phyloP scores from a whole-genome alignment of 2,329 filamentous ascomycete species.

The Chalaropsis ovoidea region DNA sequence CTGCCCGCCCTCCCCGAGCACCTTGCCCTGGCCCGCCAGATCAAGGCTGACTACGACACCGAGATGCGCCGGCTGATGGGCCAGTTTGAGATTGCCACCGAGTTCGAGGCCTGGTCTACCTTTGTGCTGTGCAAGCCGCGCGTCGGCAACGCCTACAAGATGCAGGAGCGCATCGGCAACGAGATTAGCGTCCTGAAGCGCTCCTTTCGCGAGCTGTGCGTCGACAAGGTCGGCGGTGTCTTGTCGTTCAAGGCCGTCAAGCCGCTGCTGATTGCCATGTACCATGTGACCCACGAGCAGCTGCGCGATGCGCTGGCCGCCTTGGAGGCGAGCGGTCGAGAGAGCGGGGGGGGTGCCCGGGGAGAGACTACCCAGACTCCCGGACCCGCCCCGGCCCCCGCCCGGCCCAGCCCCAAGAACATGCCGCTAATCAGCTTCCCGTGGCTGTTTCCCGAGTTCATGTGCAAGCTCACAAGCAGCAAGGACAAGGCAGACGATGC shows the following conservation, averaged over 20 bases:
- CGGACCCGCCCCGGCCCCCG: too few species aligned
- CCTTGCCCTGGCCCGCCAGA: constrained; percentile 47
- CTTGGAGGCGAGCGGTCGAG: constrained; percentile 31
- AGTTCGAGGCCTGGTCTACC: constrained; percentile 85
- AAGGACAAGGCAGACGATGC: constrained; percentile 23
- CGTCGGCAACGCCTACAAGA: constrained; percentile 69
- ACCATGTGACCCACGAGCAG: constrained; percentile 67
- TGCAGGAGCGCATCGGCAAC: constrained; percentile 69
- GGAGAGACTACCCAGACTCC: neutral
- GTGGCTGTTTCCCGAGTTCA: constrained; percentile 70
- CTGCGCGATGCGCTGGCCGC: constrained; percentile 47
- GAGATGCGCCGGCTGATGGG: constrained; percentile 70
- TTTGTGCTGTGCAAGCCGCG: constrained; percentile 70
- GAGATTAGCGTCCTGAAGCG: constrained; percentile 57
- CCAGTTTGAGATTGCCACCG: constrained; percentile 70
- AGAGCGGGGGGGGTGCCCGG: too few species aligned
- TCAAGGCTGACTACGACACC: constrained; percentile 72
- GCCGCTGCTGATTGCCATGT: constrained; percentile 77
- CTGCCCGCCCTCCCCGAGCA: constrained; percentile 44
- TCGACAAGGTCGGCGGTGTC: constrained; percentile 51
- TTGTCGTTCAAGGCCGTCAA: constrained; percentile 42
- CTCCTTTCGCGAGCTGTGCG: constrained; percentile 57
- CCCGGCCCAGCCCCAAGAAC: constrained; percentile 31
- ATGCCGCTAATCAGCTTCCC: constrained; percentile 89
- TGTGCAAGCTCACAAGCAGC: constrained; percentile 55